These are phyloP conservation scores for Graphilbum fragrans DNA, from an alignment of 2,329 filamentous ascomycete species.

Conservation along the genomic window DNA sequence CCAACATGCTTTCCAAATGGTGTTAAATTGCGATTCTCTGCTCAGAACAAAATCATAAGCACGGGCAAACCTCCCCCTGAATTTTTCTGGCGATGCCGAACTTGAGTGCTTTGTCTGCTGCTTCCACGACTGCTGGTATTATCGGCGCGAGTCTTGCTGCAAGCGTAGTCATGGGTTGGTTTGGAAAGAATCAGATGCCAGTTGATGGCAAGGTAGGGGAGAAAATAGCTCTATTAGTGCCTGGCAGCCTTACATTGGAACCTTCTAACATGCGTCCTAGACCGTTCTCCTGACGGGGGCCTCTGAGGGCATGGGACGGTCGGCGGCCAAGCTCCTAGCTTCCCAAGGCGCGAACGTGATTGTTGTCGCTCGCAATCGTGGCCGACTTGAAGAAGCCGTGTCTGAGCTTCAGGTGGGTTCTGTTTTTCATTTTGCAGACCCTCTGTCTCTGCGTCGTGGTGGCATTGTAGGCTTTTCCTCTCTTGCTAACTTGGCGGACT, in stretches of 20 bases:
- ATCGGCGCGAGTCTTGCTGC: constrained; percentile 19
- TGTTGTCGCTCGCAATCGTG: constrained; percentile 66
- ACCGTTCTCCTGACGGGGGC: constrained; percentile 83
- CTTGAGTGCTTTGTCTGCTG: constrained; percentile 11
- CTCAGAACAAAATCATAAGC: constrained; percentile 12
- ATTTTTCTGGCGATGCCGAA: constrained; percentile 7
- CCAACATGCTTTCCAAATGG: too few species aligned
- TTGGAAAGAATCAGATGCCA: constrained; percentile 64
- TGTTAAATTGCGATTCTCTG: too few species aligned
- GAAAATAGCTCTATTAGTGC: too few species aligned
- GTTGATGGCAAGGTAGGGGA: constrained; percentile 65
- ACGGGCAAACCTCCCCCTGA: constrained; percentile 10
- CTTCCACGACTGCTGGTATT: constrained; percentile 16
- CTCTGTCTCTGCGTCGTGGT: background rate
- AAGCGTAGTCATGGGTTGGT: constrained; percentile 50
- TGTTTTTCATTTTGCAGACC: background rate
- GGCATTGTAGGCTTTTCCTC: background rate
- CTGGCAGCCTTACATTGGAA: too few species aligned
- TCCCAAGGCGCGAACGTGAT: constrained; percentile 77
- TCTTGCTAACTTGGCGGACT: background rate
- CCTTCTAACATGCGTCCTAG: too few species aligned
- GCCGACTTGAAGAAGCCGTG: constrained; percentile 62
- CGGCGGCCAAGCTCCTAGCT: constrained; percentile 61
- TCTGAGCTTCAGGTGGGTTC: constrained; percentile 45
- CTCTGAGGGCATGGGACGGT: constrained; percentile 84